These are phyloP conservation scores for Hypoxylon sp. DNA, from an alignment of 2,329 filamentous ascomycete genomes.

Conservation along the genomic window DNA sequence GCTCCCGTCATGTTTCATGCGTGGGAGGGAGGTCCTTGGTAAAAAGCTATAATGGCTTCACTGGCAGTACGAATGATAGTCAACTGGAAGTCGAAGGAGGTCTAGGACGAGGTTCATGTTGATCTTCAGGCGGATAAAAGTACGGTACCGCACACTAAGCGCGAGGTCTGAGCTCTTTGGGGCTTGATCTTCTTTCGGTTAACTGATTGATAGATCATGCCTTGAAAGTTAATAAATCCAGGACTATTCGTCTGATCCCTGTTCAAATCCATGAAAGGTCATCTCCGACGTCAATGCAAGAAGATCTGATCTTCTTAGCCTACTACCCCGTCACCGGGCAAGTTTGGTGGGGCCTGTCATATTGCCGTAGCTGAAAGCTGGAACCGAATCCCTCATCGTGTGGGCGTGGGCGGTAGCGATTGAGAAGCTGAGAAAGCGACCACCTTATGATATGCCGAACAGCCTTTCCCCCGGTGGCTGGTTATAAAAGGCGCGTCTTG, in stretches of 20 bases:
- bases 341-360: constrained; percentile 29
- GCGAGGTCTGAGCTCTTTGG: constrained; percentile 36
- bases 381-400: constrained; percentile 13
- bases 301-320: constrained; percentile 44
- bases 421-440: constrained; percentile 8
- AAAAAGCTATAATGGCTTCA: constrained; percentile 22
- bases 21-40: constrained; percentile 29
- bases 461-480: not conserved
- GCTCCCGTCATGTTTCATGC: constrained; percentile 41
- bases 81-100: constrained; percentile 32
- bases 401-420: not conserved
- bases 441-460: constrained; percentile 10
- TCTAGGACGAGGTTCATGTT: constrained; percentile 27
- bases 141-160: constrained; percentile 7
- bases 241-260: constrained; percentile 33
- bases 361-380: constrained; percentile 31
- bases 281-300: constrained; percentile 50
- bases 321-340: constrained; percentile 18
- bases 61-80: constrained; percentile 12
- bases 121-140: constrained; percentile 35
- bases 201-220: constrained; percentile 24
- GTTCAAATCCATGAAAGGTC: constrained; percentile 42
- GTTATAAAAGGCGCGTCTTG: constrained; percentile 5
- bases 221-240: constrained; percentile 24
- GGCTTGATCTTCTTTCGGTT: constrained; percentile 35